These are phyloP conservation scores for Suhomyces vadensis DNA, from an alignment of 805 yeast genomes.

Conservation along the genomic window DNA sequence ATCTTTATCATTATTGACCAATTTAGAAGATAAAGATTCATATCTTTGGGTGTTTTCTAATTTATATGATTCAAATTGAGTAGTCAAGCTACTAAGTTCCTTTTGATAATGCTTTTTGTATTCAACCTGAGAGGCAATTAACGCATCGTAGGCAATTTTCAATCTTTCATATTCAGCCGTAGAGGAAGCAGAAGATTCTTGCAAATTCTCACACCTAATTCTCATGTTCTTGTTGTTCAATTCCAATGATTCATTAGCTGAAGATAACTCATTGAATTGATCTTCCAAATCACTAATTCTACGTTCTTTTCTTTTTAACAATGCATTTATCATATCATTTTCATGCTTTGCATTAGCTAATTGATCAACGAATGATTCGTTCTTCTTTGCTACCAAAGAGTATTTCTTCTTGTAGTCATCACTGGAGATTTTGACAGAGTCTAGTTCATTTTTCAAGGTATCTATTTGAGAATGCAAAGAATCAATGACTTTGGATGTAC, in stretches of 20 bases:
- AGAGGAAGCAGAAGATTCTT: conserved; percentile 44
- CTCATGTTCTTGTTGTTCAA: conserved; percentile 52
- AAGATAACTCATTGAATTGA: conserved; percentile 49
- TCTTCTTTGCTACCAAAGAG: conserved; percentile 46
- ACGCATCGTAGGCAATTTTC: conserved; percentile 58
- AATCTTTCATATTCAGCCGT: conserved; percentile 56
- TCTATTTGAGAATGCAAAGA: conserved; percentile 50
- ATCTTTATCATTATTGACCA: conserved; percentile 49
- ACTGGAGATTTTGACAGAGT: conserved; percentile 37
- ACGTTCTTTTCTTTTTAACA: conserved; percentile 69
- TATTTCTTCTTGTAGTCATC: conserved; percentile 55
- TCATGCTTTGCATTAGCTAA: conserved; percentile 73
- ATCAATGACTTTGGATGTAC: conserved; percentile 49
- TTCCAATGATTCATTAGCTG: conserved; percentile 49
- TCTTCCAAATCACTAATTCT: conserved; percentile 66
- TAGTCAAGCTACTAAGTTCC: conserved; percentile 42
- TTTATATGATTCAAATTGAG: conserved; percentile 39
- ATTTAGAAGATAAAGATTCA: conserved; percentile 34
- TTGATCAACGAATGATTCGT: conserved; percentile 60
- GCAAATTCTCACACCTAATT: conserved; percentile 48
- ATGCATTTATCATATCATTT: conserved; percentile 68
- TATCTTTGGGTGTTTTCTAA: conserved; percentile 35
- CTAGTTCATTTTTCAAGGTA: conserved; percentile 46
- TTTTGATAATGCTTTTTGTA: conserved; percentile 49
- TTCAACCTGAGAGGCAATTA: conserved; percentile 52